Conservation (phyloP, 495 filamentous ascomycete species). For the Cercophora scortea region DNA sequence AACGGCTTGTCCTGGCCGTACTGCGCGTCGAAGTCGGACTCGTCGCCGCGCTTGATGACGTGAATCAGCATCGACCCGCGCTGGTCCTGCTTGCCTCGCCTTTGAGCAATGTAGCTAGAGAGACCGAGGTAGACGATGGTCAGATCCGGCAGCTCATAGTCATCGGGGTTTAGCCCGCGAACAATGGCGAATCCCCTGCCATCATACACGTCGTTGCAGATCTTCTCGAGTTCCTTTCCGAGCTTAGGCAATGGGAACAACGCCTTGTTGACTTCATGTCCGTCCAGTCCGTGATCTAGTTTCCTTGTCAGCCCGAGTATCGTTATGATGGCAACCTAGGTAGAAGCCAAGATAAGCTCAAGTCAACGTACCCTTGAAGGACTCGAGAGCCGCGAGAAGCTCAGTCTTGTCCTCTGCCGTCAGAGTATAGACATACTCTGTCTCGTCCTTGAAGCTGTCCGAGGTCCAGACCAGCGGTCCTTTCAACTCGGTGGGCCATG, state of each 20-base stretch:
- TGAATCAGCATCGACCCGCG: slow-evolving; percentile 20
- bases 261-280: slow-evolving; percentile 13
- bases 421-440: slow-evolving; percentile 16
- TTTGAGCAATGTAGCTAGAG: slow-evolving; percentile 13
- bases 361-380: slow-evolving; percentile 9
- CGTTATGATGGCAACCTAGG: not conserved
- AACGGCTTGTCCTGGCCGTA: slow-evolving; percentile 33
- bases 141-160: slow-evolving; percentile 15
- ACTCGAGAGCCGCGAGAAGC: slow-evolving; percentile 8
- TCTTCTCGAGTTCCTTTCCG: slow-evolving; percentile 2
- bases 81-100: slow-evolving; percentile 18
- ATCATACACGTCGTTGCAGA: slow-evolving; percentile 24
- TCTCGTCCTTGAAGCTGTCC: slow-evolving; percentile 12
- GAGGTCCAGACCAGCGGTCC: slow-evolving; percentile 15
- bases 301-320: not conserved
- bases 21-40: slow-evolving; percentile 8
- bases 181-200: slow-evolving; percentile 45
- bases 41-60: slow-evolving; percentile 16
- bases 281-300: slow-evolving; percentile 7
- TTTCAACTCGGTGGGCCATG: slow-evolving; percentile 13
- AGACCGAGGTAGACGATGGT: slow-evolving; percentile 19
- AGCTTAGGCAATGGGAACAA: slow-evolving; percentile 17
- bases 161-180: slow-evolving; percentile 37
- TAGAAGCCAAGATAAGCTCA: not conserved
- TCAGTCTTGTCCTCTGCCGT: slow-evolving; percentile 14